A percentile compares a stretch with the other conserved stretches of the same genome.
Conservation (phyloP, 192 early-diverging fungal species). For the Pilaira anomala region DNA sequence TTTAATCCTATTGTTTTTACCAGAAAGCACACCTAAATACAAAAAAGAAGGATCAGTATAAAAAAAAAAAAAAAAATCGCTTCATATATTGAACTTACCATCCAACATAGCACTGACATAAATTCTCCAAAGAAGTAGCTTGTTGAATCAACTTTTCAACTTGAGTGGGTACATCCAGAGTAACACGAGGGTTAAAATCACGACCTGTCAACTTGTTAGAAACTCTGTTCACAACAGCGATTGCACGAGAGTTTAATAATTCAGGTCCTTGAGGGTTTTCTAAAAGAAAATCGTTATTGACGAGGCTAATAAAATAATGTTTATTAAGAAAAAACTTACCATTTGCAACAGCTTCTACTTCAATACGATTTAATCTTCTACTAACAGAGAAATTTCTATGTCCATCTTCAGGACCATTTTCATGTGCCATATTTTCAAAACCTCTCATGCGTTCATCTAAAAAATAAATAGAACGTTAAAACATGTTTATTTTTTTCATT, state of each 20-base stretch:
- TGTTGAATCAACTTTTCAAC: constrained; percentile 87
- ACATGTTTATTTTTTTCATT: neutral
- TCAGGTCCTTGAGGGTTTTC: constrained; percentile 53
- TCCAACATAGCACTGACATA: constrained; percentile 74
- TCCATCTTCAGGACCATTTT: constrained; percentile 31
- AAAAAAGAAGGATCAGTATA: no score
- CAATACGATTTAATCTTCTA: constrained; percentile 37
- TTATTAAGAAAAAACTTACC: no score
- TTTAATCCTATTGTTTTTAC: no score
- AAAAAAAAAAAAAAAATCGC: no score
- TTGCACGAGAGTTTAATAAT: constrained; percentile 69
- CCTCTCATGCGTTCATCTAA: constrained; percentile 28
- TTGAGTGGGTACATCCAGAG: constrained; percentile 79
- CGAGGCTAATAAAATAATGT: neutral
- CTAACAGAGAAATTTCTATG: constrained; percentile 38
- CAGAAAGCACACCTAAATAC: no score
- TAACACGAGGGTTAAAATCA: constrained; percentile 82
- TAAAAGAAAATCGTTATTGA: constrained; percentile 16
- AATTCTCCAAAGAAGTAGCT: constrained; percentile 86
- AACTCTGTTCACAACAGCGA: constrained; percentile 84
- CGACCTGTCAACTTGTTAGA: constrained; percentile 91
- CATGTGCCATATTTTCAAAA: constrained; percentile 25
- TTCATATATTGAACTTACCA: constrained; percentile 42
- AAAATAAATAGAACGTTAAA: neutral
- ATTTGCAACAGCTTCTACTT: constrained; percentile 42